Percentiles rank a stretch among this genome's conserved stretches.
Conservation (phyloP, 1,284 basidiomycete genomes). For the Naganishia sp. region DNA sequence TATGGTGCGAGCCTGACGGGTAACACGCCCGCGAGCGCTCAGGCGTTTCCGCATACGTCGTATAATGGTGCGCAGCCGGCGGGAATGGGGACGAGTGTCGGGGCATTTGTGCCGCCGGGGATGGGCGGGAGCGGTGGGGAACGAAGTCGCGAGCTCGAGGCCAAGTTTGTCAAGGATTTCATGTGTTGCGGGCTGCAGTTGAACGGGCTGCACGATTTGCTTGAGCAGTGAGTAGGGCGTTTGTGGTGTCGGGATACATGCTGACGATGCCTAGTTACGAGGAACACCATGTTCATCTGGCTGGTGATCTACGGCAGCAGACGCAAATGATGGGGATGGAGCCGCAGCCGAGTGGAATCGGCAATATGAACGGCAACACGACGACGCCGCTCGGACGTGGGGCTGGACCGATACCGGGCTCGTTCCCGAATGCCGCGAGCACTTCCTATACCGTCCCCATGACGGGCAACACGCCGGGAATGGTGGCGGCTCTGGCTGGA, state of each 20-base stretch:
- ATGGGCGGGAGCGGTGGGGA: conserved; percentile 32
- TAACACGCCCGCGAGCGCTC: not conserved
- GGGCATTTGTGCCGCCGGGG: conserved; percentile 13
- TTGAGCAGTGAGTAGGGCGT: conserved; percentile 53
- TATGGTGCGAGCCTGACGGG: conserved; percentile 13
- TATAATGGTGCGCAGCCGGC: not conserved
- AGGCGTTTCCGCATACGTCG: not conserved
- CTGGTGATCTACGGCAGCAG: conserved; percentile 49
- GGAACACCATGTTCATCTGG: conserved; percentile 53
- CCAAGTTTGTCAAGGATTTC: conserved; percentile 53
- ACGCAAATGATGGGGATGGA: conserved; percentile 47
- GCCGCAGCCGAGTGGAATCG: conserved; percentile 31
- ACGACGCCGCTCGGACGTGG: conserved; percentile 24
- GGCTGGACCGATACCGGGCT: conserved; percentile 32
- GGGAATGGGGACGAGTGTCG: conserved; percentile 14
- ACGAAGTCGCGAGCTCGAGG: conserved; percentile 51
- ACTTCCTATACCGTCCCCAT: conserved; percentile 22
- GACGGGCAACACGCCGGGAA: conserved; percentile 6
- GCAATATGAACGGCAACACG: conserved; percentile 19
- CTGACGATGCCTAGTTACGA: conserved; percentile 47
- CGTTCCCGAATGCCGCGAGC: conserved; percentile 32
- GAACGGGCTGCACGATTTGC: conserved; percentile 52
- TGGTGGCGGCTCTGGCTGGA: conserved; percentile 9
- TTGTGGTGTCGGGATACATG: not conserved
- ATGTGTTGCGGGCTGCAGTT: conserved; percentile 53